These are phyloP conservation scores for Puccinia polysora DNA, from an alignment of 1,284 basidiomycete genomes.

Conservation along the genomic window DNA sequence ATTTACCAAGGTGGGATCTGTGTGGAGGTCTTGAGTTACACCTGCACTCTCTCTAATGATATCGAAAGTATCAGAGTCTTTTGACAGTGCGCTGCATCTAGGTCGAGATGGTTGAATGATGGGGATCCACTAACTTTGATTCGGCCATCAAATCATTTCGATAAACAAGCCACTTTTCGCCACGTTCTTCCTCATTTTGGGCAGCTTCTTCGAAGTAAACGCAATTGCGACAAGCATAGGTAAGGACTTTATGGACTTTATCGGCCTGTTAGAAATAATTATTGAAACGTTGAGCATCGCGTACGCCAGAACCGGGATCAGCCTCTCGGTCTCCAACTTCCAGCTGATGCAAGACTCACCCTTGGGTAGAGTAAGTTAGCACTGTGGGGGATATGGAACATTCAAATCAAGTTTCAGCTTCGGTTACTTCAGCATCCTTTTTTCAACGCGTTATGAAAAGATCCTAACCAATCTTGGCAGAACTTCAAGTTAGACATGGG, in stretches of 20 bases:
- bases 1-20: constrained; percentile 78
- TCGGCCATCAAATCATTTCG: constrained; percentile 88
- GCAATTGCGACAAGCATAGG: constrained; percentile 92
- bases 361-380: constrained; percentile 26
- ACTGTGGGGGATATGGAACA: not conserved
- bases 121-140: constrained; percentile 66
- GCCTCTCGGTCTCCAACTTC: not conserved
- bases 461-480: constrained; percentile 36
- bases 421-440: not conserved
- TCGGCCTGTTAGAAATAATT: constrained; percentile 64
- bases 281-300: not conserved
- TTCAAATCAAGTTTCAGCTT: not conserved
- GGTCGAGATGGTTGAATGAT: constrained; percentile 36
- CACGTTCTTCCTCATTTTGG: constrained; percentile 21
- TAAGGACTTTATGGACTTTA: constrained; percentile 74
- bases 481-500: constrained; percentile 41
- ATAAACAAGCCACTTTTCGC: constrained; percentile 75
- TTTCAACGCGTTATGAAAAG: not conserved
- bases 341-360: not conserved
- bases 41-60: constrained; percentile 77
- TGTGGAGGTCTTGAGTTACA: constrained; percentile 79
- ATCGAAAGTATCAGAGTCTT: not conserved
- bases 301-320: not conserved
- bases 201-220: constrained; percentile 76
- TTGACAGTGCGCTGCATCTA: not conserved